phyloP scores from a whole-genome alignment of 2,329 filamentous ascomycete species.

The Sclerotinia spermophila region DNA sequence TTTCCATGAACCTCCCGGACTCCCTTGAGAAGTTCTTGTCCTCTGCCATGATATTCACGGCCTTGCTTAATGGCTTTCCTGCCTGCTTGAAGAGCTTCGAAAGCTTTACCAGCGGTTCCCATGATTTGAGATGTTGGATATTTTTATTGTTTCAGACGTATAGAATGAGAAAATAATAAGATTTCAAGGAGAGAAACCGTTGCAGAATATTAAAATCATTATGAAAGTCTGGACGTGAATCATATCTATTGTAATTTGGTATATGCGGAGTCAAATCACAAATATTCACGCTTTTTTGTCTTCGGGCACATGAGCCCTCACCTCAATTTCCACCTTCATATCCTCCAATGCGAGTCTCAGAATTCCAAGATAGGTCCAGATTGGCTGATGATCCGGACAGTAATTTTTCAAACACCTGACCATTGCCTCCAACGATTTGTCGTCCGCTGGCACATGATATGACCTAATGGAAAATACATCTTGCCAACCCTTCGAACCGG shows the following conservation, averaged over 20 bases:
- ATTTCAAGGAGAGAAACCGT: not conserved
- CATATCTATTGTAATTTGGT: not conserved
- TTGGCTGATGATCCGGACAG: not conserved
- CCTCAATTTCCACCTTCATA: constrained; percentile 49
- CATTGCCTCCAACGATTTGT: not conserved
- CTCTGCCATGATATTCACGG: not conserved
- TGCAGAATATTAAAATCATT: not conserved
- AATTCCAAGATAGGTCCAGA: not conserved
- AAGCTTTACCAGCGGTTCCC: not conserved
- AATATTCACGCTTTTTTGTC: constrained; percentile 3
- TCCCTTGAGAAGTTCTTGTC: not conserved
- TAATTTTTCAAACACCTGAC: not conserved
- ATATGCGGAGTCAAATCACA: not conserved
- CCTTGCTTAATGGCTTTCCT: not conserved
- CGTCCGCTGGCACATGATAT: constrained; percentile 44
- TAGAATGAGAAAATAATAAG: too few relatives aligned
- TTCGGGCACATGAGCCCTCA: constrained; percentile 43
- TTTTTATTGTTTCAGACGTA: not conserved
- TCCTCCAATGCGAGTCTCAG: not conserved
- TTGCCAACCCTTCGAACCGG: constrained; percentile 54
- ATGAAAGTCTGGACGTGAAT: not conserved
- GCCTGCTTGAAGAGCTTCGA: not conserved
- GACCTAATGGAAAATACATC: constrained; percentile 50
- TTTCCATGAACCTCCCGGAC: not conserved
- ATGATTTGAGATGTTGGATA: not conserved